phyloP scores from a whole-genome alignment of 805 yeast genomes.

The Candida chauliodis region DNA sequence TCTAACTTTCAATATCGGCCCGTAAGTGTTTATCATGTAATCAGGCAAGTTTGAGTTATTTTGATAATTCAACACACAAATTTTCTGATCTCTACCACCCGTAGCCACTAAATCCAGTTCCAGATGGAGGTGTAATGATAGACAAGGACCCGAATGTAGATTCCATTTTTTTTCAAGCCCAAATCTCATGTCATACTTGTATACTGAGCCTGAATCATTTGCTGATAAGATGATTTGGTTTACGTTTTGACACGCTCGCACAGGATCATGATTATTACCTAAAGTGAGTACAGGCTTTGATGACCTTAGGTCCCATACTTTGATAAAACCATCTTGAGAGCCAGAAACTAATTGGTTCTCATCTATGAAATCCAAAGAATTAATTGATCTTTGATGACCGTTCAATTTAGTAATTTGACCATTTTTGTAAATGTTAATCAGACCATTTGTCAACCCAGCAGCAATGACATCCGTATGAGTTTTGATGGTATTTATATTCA shows the following conservation, averaged over 20 bases:
- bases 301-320: slow-evolving; percentile 67
- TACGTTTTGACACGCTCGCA: slow-evolving; percentile 48
- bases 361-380: slow-evolving; percentile 36
- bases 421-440: slow-evolving; percentile 28
- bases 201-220: slow-evolving; percentile 85
- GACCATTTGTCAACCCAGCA: slow-evolving; percentile 39
- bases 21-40: slow-evolving; percentile 66
- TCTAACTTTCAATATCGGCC: slow-evolving; percentile 71
- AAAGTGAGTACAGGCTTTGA: slow-evolving; percentile 50
- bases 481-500: slow-evolving; percentile 39
- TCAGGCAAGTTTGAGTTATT: slow-evolving; percentile 50
- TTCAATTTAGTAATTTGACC: slow-evolving; percentile 31
- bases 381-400: slow-evolving; percentile 41
- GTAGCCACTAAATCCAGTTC: slow-evolving; percentile 75
- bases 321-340: slow-evolving; percentile 76
- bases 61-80: slow-evolving; percentile 66
- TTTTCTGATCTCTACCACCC: slow-evolving; percentile 87
- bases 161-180: slow-evolving; percentile 74
- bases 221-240: slow-evolving; percentile 65
- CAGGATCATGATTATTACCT: slow-evolving; percentile 63
- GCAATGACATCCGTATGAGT: slow-evolving; percentile 31
- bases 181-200: slow-evolving; percentile 76
- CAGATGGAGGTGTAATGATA: slow-evolving; percentile 87
- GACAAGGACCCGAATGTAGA: slow-evolving; percentile 90
- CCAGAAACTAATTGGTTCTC: slow-evolving; percentile 43